Base-by-base conservation (phyloP, 768 basidiomycete genomes). In the Russula vinacea region DNA sequence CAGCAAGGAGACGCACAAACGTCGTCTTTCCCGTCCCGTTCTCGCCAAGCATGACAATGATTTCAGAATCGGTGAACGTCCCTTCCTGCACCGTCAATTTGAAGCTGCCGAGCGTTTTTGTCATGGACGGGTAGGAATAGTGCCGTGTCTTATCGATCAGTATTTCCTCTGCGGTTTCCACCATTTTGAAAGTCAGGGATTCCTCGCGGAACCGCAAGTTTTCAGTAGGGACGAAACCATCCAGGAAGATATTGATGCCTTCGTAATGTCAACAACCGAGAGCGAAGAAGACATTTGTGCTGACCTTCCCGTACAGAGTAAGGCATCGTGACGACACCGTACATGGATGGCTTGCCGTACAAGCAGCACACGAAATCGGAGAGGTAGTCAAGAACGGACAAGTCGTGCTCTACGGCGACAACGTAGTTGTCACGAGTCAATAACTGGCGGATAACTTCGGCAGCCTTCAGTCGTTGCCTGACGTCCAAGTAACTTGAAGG, bases 181-280 rank as follows among this genome's bases (percentile, higher is more conserved):
- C 85, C 87, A 98, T 98, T 79, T 96, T 98, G 83, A 99, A 99
- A 8, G 92, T 86, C 16, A 98, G 80, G 0, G 92, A 91, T 70
- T 98, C 97, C 68, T 98, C 89, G 35, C 97, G 87, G 87, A 98
- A 98, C 58, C 97, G 92, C 71, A 99, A 76, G 77, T 99, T 99
- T 76, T 98, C 97, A 19, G 96, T 98, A 5, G 97, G 97, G 69
- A 99, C 94, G 79, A 94, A 94, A 47, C 97, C 97, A 71, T 99
- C 97, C 64, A 99, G 81, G 85, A 99, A 99, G 73, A 98, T 98
- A 77, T 99, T 99, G 80, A 99, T 98, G 68, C 96, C 93, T 94
- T 69, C 11, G 24, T 55, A 47, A 32, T 50, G 47, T 67, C 33
- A 54, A 65, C 40, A 22, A 42, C 44, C 26, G 44, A n/a, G 14